Conservation (phyloP, 225 moss, liverwort and hornwort species). For the Polytrichum formosum region DNA sequence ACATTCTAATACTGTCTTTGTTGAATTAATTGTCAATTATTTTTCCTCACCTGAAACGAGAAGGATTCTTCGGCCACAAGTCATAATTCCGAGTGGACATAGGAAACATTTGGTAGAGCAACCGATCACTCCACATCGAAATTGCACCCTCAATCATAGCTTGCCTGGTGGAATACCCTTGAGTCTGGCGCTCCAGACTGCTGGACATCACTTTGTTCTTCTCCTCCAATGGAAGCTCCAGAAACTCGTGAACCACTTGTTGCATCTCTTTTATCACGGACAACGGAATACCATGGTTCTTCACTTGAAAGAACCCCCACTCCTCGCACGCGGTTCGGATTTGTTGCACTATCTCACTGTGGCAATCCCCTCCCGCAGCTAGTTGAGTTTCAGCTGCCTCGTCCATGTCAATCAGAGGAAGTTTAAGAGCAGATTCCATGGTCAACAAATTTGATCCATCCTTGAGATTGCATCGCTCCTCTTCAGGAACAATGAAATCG, state of each 20-base stretch:
- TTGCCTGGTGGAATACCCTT: not conserved
- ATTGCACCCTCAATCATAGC: not conserved
- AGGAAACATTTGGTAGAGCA: not conserved
- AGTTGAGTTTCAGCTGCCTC: not conserved
- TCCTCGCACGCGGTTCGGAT: constrained; percentile 28
- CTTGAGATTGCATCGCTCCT: constrained; percentile 12
- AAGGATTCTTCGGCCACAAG: not conserved
- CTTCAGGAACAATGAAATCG: constrained; percentile 12
- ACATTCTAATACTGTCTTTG: too few relatives aligned
- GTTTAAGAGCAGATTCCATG: not conserved
- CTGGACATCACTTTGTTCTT: constrained; percentile 11
- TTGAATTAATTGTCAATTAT: too few relatives aligned
- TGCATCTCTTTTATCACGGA: constrained; percentile 17
- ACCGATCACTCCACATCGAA: not conserved
- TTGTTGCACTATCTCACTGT: constrained; percentile 14
- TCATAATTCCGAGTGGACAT: not conserved
- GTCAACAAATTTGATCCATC: not conserved
- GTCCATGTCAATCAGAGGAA: constrained; percentile 22
- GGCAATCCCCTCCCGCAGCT: constrained; percentile 9
- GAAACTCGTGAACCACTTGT: constrained; percentile 22
- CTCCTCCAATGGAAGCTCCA: constrained; percentile 27
- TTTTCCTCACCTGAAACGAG: not conserved
- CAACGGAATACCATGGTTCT: constrained; percentile 33
- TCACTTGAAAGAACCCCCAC: constrained; percentile 50
- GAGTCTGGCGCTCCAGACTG: too few relatives aligned